phyloP scores from a whole-genome alignment of 176 grass and related monocot genomes.

The Tillandsia leiboldiana region DNA sequence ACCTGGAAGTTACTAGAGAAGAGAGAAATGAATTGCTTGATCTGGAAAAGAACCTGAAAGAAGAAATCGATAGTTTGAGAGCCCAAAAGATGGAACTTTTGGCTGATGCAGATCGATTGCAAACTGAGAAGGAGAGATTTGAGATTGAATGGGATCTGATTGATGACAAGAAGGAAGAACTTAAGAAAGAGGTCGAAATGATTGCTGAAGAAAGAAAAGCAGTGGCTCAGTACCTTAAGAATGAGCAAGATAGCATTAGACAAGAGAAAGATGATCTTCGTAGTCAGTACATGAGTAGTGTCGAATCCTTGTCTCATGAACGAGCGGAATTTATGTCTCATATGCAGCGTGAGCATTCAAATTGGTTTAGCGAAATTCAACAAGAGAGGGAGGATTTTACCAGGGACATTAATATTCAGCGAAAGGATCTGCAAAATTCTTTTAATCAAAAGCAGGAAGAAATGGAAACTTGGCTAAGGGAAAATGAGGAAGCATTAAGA shows the following conservation, averaged over 20 bases:
- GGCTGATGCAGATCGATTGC: constrained; percentile 63
- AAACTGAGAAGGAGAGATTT: constrained; percentile 87
- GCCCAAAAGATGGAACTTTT: constrained; percentile 60
- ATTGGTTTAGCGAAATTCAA: constrained; percentile 58
- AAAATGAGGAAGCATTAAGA: constrained; percentile 63
- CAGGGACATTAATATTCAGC: constrained; percentile 67
- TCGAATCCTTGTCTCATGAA: constrained; percentile 59
- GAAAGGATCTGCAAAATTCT: constrained; percentile 51
- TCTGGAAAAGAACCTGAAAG: constrained; percentile 74
- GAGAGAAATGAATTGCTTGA: constrained; percentile 53
- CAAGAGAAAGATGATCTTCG: constrained; percentile 65
- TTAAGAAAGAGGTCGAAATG: constrained; percentile 49
- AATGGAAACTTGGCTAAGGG: constrained; percentile 57
- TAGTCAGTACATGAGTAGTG: constrained; percentile 51
- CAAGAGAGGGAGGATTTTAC: constrained; percentile 72
- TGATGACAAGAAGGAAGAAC: constrained; percentile 79
- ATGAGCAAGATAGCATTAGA: constrained; percentile 57
- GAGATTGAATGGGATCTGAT: constrained; percentile 89
- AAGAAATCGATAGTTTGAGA: constrained; percentile 88
- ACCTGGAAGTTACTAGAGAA: constrained; percentile 50
- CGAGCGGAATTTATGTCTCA: constrained; percentile 62
- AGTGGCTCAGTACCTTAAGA: constrained; percentile 44
- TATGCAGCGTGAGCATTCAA: constrained; percentile 68
- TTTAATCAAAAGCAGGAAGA: constrained; percentile 56
- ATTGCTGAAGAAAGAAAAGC: constrained; percentile 58